These are phyloP conservation scores for Trichoderma sp. DNA, from an alignment of 2,329 filamentous ascomycete genomes.

Conservation along the genomic window DNA sequence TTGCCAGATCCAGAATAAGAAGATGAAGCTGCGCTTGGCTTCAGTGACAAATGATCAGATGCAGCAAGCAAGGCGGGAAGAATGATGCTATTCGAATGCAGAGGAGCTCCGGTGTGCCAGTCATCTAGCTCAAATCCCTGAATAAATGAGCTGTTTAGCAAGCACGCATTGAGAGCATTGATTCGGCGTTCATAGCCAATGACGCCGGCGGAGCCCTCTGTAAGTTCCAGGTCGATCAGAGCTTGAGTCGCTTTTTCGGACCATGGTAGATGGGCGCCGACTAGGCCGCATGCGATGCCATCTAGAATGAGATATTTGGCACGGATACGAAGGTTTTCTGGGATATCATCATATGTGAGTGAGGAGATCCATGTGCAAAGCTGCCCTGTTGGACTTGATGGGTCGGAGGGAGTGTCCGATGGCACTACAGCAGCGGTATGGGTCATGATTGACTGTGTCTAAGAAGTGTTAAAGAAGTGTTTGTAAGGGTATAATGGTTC, in stretches of 20 bases:
- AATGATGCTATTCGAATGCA: slow-evolving; percentile 41
- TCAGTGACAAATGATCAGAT: slow-evolving; percentile 22
- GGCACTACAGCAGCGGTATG: neutral
- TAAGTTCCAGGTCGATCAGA: slow-evolving; percentile 35
- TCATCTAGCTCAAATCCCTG: slow-evolving; percentile 49
- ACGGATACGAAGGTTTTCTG: slow-evolving; percentile 33
- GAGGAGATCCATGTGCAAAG: slow-evolving; percentile 35
- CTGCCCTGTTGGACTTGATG: slow-evolving; percentile 10
- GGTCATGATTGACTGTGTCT: neutral
- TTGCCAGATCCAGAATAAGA: slow-evolving; percentile 26
- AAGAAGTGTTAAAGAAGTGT: neutral
- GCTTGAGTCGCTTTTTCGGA: slow-evolving; percentile 39
- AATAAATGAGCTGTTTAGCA: slow-evolving; percentile 46
- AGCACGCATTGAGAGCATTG: slow-evolving; percentile 39
- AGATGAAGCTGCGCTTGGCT: neutral
- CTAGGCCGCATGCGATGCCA: slow-evolving; percentile 42
- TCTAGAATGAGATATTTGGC: slow-evolving; percentile 47
- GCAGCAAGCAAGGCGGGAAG: slow-evolving; percentile 44
- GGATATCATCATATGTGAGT: slow-evolving; percentile 33
- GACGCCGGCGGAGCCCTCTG: slow-evolving; percentile 30
- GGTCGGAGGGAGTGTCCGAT: neutral
- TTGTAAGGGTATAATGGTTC: neutral
- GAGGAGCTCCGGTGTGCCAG: slow-evolving; percentile 42
- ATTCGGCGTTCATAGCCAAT: slow-evolving; percentile 35
- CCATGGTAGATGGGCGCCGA: slow-evolving; percentile 44